A percentile compares a stretch with the other conserved stretches of the same genome.
These are phyloP conservation scores for Trypanosoma scelopori DNA, from an alignment of 208 protist genomes.

Conservation along the genomic window DNA sequence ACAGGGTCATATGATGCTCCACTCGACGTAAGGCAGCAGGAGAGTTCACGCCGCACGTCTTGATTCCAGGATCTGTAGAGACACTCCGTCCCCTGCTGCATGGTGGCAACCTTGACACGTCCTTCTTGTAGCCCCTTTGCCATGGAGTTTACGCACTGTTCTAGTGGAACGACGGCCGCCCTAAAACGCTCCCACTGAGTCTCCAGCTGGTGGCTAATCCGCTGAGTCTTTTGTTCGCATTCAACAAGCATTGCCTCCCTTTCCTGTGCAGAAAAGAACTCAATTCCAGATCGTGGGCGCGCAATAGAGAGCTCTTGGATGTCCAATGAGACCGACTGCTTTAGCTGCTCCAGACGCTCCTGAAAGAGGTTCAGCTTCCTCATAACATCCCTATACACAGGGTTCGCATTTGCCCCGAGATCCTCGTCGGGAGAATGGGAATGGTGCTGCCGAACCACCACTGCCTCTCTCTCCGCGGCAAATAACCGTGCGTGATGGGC, in stretches of 20 bases:
- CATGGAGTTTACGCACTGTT: constrained; percentile 32
- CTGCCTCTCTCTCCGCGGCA: constrained; percentile 16
- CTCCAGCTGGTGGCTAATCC: constrained; percentile 9
- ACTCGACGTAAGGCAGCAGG: constrained; percentile 14
- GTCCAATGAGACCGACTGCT: constrained; percentile 18
- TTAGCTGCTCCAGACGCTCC: constrained; percentile 24
- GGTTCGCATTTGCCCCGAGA: not conserved
- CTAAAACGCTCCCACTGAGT: constrained; percentile 28
- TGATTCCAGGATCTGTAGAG: constrained; percentile 34
- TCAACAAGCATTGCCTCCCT: constrained; percentile 20
- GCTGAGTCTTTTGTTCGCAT: constrained; percentile 13
- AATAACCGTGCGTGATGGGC: constrained; percentile 20
- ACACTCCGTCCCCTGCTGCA: constrained; percentile 27
- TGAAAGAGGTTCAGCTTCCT: not conserved
- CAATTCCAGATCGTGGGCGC: not conserved
- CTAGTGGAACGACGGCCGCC: constrained; percentile 20
- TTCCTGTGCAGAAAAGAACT: constrained; percentile 5
- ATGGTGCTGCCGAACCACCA: not conserved
- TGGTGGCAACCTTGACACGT: constrained; percentile 26
- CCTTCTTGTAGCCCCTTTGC: constrained; percentile 16
- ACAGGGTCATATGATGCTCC: constrained; percentile 6
- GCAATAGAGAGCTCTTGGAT: constrained; percentile 19
- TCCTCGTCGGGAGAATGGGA: not conserved
- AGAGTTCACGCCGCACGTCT: constrained; percentile 32
- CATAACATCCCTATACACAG: constrained; percentile 13